Evolutionary conservation across 805 yeast species (phyloP).

Genomic region (Zygosaccharomyces bailii): DNA sequence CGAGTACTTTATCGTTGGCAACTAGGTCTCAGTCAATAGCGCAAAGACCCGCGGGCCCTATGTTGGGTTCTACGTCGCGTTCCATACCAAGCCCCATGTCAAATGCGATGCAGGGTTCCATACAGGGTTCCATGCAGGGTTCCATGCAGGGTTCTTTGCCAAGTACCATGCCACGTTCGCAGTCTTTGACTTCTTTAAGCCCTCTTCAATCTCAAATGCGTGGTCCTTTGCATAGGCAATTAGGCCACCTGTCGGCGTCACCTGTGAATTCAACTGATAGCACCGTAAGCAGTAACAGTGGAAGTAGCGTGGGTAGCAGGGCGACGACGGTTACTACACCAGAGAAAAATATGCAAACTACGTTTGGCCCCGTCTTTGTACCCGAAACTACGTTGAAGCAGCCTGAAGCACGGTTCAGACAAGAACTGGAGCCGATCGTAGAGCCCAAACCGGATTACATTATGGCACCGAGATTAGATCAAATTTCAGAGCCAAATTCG

Average conservation of each 20-base stretch:
- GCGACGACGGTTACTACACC: slow-evolving; percentile 6
- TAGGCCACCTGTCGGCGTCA: background rate
- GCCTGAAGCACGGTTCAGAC: no score
- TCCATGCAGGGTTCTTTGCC: background rate
- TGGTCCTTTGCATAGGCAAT: background rate
- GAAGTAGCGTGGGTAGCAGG: slow-evolving; percentile 10
- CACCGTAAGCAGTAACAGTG: slow-evolving; percentile 6
- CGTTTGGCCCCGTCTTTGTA: background rate
- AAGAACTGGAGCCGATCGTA: background rate
- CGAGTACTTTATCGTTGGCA: slow-evolving; percentile 2
- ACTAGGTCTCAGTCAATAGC: background rate
- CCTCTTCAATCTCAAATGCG: background rate
- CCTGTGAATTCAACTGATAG: slow-evolving; percentile 3
- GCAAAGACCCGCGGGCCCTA: background rate
- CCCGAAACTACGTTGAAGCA: slow-evolving; percentile 10
- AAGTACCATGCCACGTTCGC: slow-evolving; percentile 3
- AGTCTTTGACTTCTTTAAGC: slow-evolving; percentile 2
- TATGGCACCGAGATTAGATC: background rate
- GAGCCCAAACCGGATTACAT: background rate
- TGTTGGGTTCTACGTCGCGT: background rate
- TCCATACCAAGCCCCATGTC: background rate
- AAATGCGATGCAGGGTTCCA: background rate
- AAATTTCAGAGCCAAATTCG: background rate
- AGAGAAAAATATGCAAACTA: slow-evolving; percentile 10
- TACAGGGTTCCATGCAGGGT: background rate